These are phyloP conservation scores for Adenanthera pavonina DNA, from an alignment of 306 rosid genomes.

Conservation along the genomic window DNA sequence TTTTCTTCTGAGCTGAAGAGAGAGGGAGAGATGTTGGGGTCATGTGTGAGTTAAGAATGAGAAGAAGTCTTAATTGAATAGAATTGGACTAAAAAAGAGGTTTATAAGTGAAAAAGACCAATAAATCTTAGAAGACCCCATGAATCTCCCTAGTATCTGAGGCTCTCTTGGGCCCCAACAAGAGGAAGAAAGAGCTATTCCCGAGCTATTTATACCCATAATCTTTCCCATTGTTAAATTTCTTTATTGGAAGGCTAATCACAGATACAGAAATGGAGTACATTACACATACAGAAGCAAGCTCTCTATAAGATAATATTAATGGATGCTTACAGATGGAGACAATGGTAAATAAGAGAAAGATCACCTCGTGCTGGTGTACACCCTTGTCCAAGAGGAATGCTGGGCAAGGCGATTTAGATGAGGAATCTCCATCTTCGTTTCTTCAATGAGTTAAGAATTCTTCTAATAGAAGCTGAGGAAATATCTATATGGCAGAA, in stretches of 20 bases:
- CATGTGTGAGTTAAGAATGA: too few species aligned
- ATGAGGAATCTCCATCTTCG: conserved; percentile 35
- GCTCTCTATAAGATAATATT: background rate
- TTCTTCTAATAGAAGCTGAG: background rate
- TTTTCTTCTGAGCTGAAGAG: too few species aligned
- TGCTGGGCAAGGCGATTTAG: conserved; percentile 36
- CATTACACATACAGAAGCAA: background rate
- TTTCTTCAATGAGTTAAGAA: background rate
- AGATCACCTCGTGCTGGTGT: conserved; percentile 37
- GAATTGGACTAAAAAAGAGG: too few species aligned
- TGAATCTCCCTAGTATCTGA: background rate
- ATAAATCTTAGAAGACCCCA: too few species aligned
- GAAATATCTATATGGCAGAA: background rate
- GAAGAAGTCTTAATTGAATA: too few species aligned
- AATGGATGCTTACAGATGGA: background rate
- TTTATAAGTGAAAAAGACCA: too few species aligned
- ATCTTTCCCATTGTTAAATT: background rate
- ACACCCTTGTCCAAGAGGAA: conserved; percentile 9
- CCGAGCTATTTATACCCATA: background rate
- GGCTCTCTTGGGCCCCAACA: background rate
- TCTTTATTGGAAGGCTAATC: background rate
- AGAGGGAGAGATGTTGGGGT: too few species aligned
- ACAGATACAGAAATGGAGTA: background rate
- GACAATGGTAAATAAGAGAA: background rate
- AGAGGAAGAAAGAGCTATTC: background rate